Evolutionary conservation across 805 yeast species (phyloP).

Genomic region (Schwanniomyces polymorphus): DNA sequence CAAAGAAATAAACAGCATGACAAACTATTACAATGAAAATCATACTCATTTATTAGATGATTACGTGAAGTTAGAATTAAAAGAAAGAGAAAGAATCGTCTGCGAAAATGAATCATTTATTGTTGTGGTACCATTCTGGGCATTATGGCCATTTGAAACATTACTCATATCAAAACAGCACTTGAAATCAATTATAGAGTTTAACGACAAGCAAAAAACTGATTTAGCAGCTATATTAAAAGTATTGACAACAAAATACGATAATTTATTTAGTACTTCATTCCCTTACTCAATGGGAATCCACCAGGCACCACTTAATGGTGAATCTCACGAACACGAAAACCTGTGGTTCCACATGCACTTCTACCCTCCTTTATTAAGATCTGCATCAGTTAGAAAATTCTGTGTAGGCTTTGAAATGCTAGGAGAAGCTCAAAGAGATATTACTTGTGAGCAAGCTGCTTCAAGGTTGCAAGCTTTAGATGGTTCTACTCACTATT

Average conservation of each 20-base stretch:
- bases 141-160: constrained; percentile 80
- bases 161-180: constrained; percentile 59
- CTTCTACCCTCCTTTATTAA: constrained; percentile 74
- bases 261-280: constrained; percentile 64
- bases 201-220: constrained; percentile 43
- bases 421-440: constrained; percentile 70
- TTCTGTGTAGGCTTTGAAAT: constrained; percentile 75
- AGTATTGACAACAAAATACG: constrained; percentile 61
- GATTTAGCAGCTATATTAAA: constrained; percentile 60
- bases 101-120: constrained; percentile 61
- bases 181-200: constrained; percentile 48
- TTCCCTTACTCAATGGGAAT: constrained; percentile 84
- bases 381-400: constrained; percentile 74
- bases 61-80: constrained; percentile 56
- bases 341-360: constrained; percentile 64
- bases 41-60: constrained; percentile 58
- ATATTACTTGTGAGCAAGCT: constrained; percentile 67
- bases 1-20: constrained; percentile 54
- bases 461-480: constrained; percentile 52
- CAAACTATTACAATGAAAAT: constrained; percentile 40
- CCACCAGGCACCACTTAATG: constrained; percentile 70
- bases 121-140: constrained; percentile 79
- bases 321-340: constrained; percentile 40
- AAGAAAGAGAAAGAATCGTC: constrained; percentile 53
- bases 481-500: constrained; percentile 35